phyloP scores from a whole-genome alignment of 2,329 filamentous ascomycete species.

The Hymenoscyphus albidus region DNA sequence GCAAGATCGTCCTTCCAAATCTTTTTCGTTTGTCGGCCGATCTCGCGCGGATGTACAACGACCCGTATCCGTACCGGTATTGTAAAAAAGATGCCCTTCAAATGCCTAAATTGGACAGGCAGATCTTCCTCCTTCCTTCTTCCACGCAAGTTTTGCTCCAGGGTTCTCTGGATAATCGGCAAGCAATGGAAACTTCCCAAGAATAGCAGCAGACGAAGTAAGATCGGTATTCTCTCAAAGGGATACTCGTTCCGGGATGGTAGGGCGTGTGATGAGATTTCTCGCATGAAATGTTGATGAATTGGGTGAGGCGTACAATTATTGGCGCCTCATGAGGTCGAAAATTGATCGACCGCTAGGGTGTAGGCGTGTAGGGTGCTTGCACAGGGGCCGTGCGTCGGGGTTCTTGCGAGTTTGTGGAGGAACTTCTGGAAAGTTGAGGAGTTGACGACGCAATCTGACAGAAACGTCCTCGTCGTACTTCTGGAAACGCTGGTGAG shows the following conservation, averaged over 20 bases:
- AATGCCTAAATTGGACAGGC: neutral
- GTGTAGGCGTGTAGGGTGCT: neutral
- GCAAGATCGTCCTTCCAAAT: neutral
- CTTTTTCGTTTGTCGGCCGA: neutral
- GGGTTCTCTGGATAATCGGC: neutral
- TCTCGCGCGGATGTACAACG: neutral
- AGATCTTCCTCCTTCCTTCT: neutral
- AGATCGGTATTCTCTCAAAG: neutral
- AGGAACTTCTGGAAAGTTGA: neutral
- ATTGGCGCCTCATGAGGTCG: slow-evolving; percentile 1
- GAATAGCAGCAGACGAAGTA: neutral
- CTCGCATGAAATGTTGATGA: neutral
- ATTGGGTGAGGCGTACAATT: neutral
- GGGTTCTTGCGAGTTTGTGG: neutral
- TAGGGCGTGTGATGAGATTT: neutral
- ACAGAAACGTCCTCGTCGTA: neutral
- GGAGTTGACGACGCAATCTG: neutral
- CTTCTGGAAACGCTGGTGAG: neutral
- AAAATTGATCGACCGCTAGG: slow-evolving; percentile 1
- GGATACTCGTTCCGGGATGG: neutral
- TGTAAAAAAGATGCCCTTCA: neutral
- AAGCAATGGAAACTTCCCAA: neutral
- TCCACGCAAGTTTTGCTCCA: too few relatives aligned
- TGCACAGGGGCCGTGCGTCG: neutral
- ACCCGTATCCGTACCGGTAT: neutral